Evolutionary conservation across 2,329 filamentous ascomycete species (phyloP), one percentile per base, ranked within the genome.

Genomic region (Talaromyces sp.): DNA sequence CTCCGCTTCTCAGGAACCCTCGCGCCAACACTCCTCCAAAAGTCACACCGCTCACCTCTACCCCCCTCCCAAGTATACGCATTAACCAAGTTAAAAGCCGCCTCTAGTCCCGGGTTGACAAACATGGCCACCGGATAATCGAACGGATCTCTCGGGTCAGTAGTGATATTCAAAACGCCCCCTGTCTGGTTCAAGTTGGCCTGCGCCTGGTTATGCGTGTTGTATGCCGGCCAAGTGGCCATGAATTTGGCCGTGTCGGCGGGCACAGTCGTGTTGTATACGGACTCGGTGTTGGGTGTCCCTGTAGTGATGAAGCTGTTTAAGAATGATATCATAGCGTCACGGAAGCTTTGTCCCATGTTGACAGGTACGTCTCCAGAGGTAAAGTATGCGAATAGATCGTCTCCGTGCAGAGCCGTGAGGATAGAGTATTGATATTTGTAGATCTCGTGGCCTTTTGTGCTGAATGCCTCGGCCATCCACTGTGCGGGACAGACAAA

Each of bases 361-460:
- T 60, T 64, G 43, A 29, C 32, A 24, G 54, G 51, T 7, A 29
- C 27, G 26, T 38, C 10, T 9, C 19, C 27, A 4, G 32, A 62
- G 7, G 69, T 65, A 55, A 76, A 73, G 58, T 78, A 75, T 0
- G 70, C 75, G 57, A 78, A 76, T 10, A 93, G 81, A 32, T 90
- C 90, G 27, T 86, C 82, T 1, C 78, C 77, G 69, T 86, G 84
- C 64, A 89, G 86, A 19, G 87, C 84, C 46, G 85, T 84, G 51
- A 91, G 82, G 26, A 90, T 81, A 24, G 89, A 86, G 26, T 78
- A 82, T 64, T 83, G 80, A 65, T 81, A 82, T 31, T 78, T 78
- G 70, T 76, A 82, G 2, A 73, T 71, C 43, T 72, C 63, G 1
- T 71, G 67, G 17, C 63, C 66, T 14, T 64, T 64, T 10, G 64